Base-by-base conservation (phyloP, 768 basidiomycete species). In the Auriscalpium vulgare region DNA sequence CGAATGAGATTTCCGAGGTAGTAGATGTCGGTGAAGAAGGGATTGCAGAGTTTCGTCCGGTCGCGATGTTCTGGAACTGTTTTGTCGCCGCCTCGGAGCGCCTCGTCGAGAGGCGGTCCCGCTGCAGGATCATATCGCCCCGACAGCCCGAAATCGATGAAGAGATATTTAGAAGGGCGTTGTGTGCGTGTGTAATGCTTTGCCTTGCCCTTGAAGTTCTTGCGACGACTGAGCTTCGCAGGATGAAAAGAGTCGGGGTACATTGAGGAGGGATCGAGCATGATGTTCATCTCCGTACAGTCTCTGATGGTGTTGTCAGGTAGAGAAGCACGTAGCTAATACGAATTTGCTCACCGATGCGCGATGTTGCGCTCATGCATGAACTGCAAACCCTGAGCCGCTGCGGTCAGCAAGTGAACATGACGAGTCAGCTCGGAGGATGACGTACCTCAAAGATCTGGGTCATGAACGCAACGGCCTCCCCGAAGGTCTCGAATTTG, bases 81-180 rank as follows among this genome's bases (percentile, higher is more conserved):
- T 21, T 55, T 61, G 52, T 68, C 65, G 7, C 64, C 68, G 2
- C 63, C 63, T n/a, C 50, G 55, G 14, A 65, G 56, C 1, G 65
- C 55, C 9, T 8, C 17, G 46, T 67, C 67, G 9, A 58, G 7
- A 2, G 52, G 60, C n/a, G 50, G 34, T 7, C 36, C 40, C 6
- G 59, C 50, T 7, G 17, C 29, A 1, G 57, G 40, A 10, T 52
- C 17, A 34, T 70, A 70, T 0, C 50, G 45, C 23, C 58, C 61
- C 8, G 69, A 65, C 10, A 64, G 29, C n/a, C 69, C 66, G 23
- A 70, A 68, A 44, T 70, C 68, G 11, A 67, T 70, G 5, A 70
- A 53, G 47, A 59, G 67, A 48, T 71, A 71, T 50, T 56, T 62
- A 2, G 63, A 61, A 13, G 62, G 63, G 10, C 56, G 58, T 16